Evolutionary conservation across 139 green algal species (phyloP), one percentile per base, ranked within the genome.

Genomic region (Chlamydomonas schloesseri): DNA sequence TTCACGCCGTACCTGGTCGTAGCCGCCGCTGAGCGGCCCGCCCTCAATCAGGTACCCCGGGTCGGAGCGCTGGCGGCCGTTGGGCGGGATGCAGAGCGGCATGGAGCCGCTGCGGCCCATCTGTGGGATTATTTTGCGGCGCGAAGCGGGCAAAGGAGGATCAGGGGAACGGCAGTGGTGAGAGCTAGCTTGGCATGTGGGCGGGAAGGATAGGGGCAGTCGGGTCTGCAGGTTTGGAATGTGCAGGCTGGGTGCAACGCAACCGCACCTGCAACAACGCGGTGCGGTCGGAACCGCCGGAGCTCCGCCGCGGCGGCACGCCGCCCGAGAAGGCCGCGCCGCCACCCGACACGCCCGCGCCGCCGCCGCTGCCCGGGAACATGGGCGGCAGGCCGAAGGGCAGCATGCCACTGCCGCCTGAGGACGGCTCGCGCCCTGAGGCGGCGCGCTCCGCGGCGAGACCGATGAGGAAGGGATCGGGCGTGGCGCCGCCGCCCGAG

Each of bases 41-140:
- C 21, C 47, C 46, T 84, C 78, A 17, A 84, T 84, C 2, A 84
- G 46, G 47, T 84, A 84, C 8, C 78, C 78, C 1, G 64, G 64
- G 3, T 84, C 78, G 28, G 62, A 73, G 15, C 76, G 76, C n/a
- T 83, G 60, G 11, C 76, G 60, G 36, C 67, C 70, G 37, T 9
- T 50, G 37, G 26, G 24, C 8, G 58, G 76, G 15, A 50, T 60
- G 55, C 55, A 21, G 9, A 24, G 6, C 9, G 17, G 20, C 55
- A 60, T 2, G 4, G 26, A n/a, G 60, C 17, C 60, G 60, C 60
- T 68, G 18, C 60, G 64, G 64, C 64, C n/a, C 64, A 50, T 13
- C 42, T 50, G 42, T n/a, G n/a, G n/a, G n/a, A n/a, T n/a, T n/a
- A n/a, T n/a, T n/a, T n/a, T n/a, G n/a, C n/a, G n/a, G n/a, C n/a